A percentile compares a stretch with the other conserved stretches of the same genome.
Conservation (phyloP, 2,329 filamentous ascomycete genomes). For the Aspergillus sp. region DNA sequence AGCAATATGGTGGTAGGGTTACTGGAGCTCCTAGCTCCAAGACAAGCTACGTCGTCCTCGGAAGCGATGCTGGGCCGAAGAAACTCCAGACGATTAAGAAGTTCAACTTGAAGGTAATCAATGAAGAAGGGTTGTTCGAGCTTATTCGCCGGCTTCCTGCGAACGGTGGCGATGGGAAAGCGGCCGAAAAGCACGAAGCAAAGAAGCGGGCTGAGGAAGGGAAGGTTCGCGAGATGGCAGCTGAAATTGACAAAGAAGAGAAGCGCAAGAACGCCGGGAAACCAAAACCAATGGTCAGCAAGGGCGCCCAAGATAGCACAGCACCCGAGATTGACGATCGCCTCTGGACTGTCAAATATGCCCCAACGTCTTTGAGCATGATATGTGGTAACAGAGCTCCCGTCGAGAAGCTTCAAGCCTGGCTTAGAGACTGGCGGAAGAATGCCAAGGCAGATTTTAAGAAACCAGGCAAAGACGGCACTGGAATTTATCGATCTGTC, state of each 20-base stretch:
- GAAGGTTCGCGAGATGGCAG: conserved; percentile 78
- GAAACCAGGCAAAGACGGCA: conserved; percentile 79
- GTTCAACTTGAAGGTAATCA: conserved; percentile 83
- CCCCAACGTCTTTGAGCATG: conserved; percentile 79
- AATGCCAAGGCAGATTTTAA: conserved; percentile 81
- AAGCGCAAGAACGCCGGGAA: conserved; percentile 45
- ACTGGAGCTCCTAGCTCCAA: conserved; percentile 85
- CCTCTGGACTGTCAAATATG: conserved; percentile 95
- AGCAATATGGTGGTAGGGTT: conserved; percentile 91
- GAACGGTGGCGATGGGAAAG: conserved; percentile 84
- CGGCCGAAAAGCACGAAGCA: conserved; percentile 80
- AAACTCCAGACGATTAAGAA: conserved; percentile 86
- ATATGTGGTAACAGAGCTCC: conserved; percentile 93
- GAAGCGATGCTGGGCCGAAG: conserved; percentile 87
- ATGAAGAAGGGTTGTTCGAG: conserved; percentile 88
- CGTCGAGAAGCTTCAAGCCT: conserved; percentile 87
- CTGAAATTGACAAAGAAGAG: conserved; percentile 85
- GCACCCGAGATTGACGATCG: conserved; percentile 59
- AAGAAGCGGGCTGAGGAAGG: conserved; percentile 85
- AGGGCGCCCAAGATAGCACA: conserved; percentile 29
- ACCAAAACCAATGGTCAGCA: conserved; percentile 49
- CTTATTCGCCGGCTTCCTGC: conserved; percentile 81
- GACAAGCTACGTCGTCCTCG: conserved; percentile 91
- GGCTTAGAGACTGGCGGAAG: conserved; percentile 82
- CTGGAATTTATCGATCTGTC: conserved; percentile 81